Evolutionary conservation across 1,139 yeast species (phyloP), one percentile per base, ranked within the genome.

Genomic region (Taiozyma onychis): DNA sequence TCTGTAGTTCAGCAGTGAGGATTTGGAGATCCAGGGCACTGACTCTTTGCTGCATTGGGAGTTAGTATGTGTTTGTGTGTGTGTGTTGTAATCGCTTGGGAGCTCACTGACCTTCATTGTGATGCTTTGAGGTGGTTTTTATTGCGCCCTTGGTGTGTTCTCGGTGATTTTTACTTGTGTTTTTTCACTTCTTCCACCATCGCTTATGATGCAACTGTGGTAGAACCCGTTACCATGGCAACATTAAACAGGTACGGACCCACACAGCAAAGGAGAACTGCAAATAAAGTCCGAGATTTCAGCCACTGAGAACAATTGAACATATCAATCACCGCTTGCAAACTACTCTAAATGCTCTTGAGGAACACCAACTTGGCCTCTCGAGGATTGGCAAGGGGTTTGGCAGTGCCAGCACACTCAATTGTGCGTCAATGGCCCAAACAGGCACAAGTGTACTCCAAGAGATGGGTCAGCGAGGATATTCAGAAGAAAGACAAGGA

Each of bases 1-100:
- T 54, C 50, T 76, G 74, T 52, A 91, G 75, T 65, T 93, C 99
- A 35, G 76, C 70, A 2, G 85, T 75, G 44, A 90, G 71, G 51
- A 89, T 74, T 66, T 83, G 85, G 45, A 91, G 76, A 68, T 91
- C 98, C 54, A 91, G 73, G 3, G 95, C 85, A 14, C 93, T 84
- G 55, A 90, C 80, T 68, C 97, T 78, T 77, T 91, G 98, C 85
- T 91, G 39, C 18, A 6, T 3, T 6, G 6, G 3, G 22, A 9
- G 13, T 18, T 16, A 18, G 41, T 18, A 11, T 9, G 5, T n/a
- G 43, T 24, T 3, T 24, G 18, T 18, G 18, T 18, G 3, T 18
- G 18, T 18, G 18, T 18, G 18, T 18, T 18, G 18, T 16, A 16
- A 16, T 16, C 18, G 18, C 18, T 18, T 18, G 18, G 18, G 18